phyloP scores from a whole-genome alignment of 352 stramenopile genomes.

The Pythium pectinolyticum region DNA sequence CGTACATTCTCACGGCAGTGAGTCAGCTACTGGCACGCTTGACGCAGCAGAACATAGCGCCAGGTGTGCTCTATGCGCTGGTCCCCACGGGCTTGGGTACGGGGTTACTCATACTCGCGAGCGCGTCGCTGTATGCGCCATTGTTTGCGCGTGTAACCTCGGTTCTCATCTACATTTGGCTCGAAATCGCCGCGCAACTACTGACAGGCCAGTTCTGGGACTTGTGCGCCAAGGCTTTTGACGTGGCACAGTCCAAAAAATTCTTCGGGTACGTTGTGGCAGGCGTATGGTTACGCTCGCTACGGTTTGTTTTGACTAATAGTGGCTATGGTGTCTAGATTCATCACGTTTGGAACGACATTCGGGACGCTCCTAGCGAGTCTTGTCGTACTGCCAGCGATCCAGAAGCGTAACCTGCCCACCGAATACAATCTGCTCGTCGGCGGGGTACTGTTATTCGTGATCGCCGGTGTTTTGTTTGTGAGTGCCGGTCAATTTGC shows the following conservation, averaged over 20 bases:
- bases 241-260: slow-evolving; percentile 81
- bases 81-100: slow-evolving; percentile 42
- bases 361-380: slow-evolving; percentile 76
- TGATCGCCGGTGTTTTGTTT: slow-evolving; percentile 58
- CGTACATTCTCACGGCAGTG: slow-evolving; percentile 59
- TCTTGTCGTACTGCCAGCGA: slow-evolving; percentile 60
- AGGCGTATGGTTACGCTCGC: not conserved
- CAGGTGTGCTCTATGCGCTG: slow-evolving; percentile 56
- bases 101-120: slow-evolving; percentile 45
- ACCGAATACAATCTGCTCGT: slow-evolving; percentile 80
- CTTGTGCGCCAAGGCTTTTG: slow-evolving; percentile 77
- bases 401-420: slow-evolving; percentile 51
- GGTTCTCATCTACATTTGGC: slow-evolving; percentile 79
- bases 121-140: slow-evolving; percentile 47
- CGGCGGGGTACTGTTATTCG: slow-evolving; percentile 47
- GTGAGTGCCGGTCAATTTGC: slow-evolving; percentile 49
- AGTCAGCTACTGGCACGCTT: slow-evolving; percentile 40
- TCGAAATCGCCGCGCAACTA: slow-evolving; percentile 73
- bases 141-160: slow-evolving; percentile 43
- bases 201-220: slow-evolving; percentile 88
- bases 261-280: slow-evolving; percentile 59
- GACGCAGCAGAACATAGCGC: slow-evolving; percentile 16
- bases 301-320: not conserved
- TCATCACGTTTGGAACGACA: slow-evolving; percentile 85
- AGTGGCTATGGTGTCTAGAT: too few relatives aligned